Evolutionary conservation across 305 asterid species (phyloP).

Genomic region (Fraxinus sp.): DNA sequence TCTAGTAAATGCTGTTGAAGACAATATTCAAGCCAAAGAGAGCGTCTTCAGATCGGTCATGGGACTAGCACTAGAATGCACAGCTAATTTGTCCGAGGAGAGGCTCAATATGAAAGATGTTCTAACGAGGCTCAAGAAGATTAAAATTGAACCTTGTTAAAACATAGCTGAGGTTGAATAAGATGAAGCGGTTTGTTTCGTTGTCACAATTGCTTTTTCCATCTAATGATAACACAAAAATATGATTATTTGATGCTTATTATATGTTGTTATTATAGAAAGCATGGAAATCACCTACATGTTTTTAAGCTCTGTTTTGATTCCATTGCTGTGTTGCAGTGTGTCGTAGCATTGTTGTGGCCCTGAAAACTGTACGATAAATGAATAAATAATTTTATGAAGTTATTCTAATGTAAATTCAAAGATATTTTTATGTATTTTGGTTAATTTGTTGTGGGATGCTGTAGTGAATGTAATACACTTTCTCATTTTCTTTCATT

Average conservation of each 20-base stretch:
- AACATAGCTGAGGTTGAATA: not conserved
- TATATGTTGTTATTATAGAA: not conserved
- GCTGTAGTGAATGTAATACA: too few species aligned
- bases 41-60: not conserved
- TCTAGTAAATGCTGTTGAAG: not conserved
- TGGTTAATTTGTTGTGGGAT: not conserved
- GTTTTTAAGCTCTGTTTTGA: not conserved
- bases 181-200: not conserved
- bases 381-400: not conserved
- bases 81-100: slow-evolving; percentile 6
- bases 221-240: not conserved
- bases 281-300: not conserved
- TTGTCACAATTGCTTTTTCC: not conserved
- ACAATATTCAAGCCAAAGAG: not conserved
- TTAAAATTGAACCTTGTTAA: not conserved
- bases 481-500: too few species aligned
- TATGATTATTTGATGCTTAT: not conserved
- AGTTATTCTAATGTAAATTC: not conserved
- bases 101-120: slow-evolving; percentile 24
- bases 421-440: too few species aligned
- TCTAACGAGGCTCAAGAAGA: slow-evolving; percentile 12
- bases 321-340: not conserved
- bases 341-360: not conserved
- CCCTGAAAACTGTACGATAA: not conserved
- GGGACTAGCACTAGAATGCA: slow-evolving; percentile 27